A percentile compares a stretch with the other conserved stretches of the same genome.
phyloP scores from a whole-genome alignment of 2,329 filamentous ascomycete species.

The Intubia oerlemansii region DNA sequence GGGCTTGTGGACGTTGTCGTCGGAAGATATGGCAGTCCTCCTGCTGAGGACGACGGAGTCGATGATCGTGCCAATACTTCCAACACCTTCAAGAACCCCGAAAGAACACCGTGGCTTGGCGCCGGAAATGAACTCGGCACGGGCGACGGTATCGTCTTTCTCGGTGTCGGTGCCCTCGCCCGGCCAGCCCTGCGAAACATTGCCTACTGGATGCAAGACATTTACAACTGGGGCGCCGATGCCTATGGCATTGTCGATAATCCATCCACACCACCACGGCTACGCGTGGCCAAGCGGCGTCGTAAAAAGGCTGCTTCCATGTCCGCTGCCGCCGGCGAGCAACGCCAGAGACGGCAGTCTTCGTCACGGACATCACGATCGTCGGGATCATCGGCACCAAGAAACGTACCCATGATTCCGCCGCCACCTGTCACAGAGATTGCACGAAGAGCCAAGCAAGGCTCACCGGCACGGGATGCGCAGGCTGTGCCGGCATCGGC shows the following conservation, averaged over 20 bases:
- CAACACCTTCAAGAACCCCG: background rate
- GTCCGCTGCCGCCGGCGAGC: too few species aligned
- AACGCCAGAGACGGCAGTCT: too few species aligned
- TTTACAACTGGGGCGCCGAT: constrained; percentile 65
- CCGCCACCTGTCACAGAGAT: constrained; percentile 9
- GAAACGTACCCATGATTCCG: too few species aligned
- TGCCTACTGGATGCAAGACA: constrained; percentile 70
- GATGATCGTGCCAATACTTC: background rate
- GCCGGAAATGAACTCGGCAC: constrained; percentile 42
- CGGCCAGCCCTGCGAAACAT: constrained; percentile 49
- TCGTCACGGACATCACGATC: too few species aligned
- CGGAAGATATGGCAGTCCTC: constrained; percentile 47
- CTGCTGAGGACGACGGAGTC: constrained; percentile 9
- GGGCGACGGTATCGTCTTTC: constrained; percentile 70
- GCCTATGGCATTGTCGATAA: constrained; percentile 74
- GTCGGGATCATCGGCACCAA: too few species aligned
- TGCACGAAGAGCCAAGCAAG: constrained; percentile 4
- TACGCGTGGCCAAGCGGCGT: too few species aligned
- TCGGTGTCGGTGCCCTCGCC: constrained; percentile 56
- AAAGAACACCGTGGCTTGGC: constrained; percentile 43
- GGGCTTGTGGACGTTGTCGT: constrained; percentile 79
- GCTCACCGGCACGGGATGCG: background rate
- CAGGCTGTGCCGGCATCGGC: too few species aligned
- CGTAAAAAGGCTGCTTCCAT: too few species aligned
- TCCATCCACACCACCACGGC: constrained; percentile 41